These are phyloP conservation scores for Balansia obtecta DNA, from an alignment of 2,329 filamentous ascomycete species.

Conservation along the genomic window DNA sequence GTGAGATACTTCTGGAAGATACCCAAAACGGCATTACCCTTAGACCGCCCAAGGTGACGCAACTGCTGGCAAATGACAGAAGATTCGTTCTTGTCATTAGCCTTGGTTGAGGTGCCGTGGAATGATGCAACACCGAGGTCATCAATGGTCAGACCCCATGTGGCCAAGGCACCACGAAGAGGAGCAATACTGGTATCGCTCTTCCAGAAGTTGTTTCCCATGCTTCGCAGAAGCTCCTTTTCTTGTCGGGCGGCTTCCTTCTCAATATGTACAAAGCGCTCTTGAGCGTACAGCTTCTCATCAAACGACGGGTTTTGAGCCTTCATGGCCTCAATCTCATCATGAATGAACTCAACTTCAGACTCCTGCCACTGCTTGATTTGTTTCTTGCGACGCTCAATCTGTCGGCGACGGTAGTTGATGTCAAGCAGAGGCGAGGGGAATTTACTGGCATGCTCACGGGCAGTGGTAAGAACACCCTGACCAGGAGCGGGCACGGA, in stretches of 20 bases:
- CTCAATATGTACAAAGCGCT: slow-evolving; percentile 77
- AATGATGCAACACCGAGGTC: slow-evolving; percentile 92
- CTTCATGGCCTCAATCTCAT: slow-evolving; percentile 88
- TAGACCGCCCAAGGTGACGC: slow-evolving; percentile 83
- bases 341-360: slow-evolving; percentile 83
- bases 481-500: slow-evolving; percentile 94
- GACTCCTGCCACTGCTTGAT: slow-evolving; percentile 96
- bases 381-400: slow-evolving; percentile 85
- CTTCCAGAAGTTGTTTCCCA: slow-evolving; percentile 99
- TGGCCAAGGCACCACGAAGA: slow-evolving; percentile 87
- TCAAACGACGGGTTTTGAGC: slow-evolving; percentile 61
- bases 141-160: slow-evolving; percentile 95
- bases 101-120: slow-evolving; percentile 96
- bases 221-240: slow-evolving; percentile 81
- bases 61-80: slow-evolving; percentile 95
- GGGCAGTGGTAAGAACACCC: slow-evolving; percentile 90
- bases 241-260: slow-evolving; percentile 76
- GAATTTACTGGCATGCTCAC: slow-evolving; percentile 83
- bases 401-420: slow-evolving; percentile 90
- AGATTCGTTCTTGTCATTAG: slow-evolving; percentile 99
- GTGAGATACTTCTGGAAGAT: slow-evolving; percentile 99
- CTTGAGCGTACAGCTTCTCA: slow-evolving; percentile 73
- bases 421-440: slow-evolving; percentile 93
- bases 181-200: slow-evolving; percentile 87
- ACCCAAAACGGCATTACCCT: slow-evolving; percentile 91